Base-by-base conservation (phyloP, 352 stramenopile genomes). In the Pythium dissotocum region DNA sequence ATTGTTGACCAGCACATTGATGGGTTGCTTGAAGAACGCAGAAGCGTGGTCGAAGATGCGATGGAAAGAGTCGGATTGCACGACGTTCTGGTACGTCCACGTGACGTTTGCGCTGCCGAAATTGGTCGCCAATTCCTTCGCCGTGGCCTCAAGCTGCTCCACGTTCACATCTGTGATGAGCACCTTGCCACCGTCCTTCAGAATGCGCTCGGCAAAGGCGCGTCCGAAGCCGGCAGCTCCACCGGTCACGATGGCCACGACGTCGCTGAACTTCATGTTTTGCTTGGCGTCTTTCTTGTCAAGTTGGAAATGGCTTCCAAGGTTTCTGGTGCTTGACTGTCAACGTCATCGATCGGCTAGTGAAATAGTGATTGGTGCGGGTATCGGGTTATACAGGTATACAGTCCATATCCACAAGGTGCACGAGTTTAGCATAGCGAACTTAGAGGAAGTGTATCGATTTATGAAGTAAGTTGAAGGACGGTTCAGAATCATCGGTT, bases 1-100 rank as follows among this genome's bases (percentile, higher is more conserved):
- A 65, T 94, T 94, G 75, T 94, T 94, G 6, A 87, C 85, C 33
- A 94, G 77, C 48, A 92, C 48, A 69, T 94, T 94, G 7, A 92
- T 75, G 0, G 74, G 77, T 33, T 54, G 53, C 24, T 79, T 73
- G 60, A 95, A 93, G 64, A 81, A 88, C 63, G 77, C 75, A 64
- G 52, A 64, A 51, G 83, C 83, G 54, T 79, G 82, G n/a, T 85
- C 82, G 52, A 92, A 94, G 9, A 72, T 73, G 7, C 68, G 74
- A 48, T 79, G 65, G 75, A 95, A 95, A 55, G 76, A 86, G 55
- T 80, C 74, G 36, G 77, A 67, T 49, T 93, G 82, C 30, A 79
- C 83, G 44, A 94, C 85, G 63, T 93, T 81, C 72, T 95, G 87
- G 58, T 77, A 75, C 61, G 79, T 76, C 80, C 79, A 93, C 46